A percentile compares a stretch with the other conserved stretches of the same genome.
phyloP scores from a whole-genome alignment of 2,329 filamentous ascomycete genomes.

The Diaporthe ilicicola region DNA sequence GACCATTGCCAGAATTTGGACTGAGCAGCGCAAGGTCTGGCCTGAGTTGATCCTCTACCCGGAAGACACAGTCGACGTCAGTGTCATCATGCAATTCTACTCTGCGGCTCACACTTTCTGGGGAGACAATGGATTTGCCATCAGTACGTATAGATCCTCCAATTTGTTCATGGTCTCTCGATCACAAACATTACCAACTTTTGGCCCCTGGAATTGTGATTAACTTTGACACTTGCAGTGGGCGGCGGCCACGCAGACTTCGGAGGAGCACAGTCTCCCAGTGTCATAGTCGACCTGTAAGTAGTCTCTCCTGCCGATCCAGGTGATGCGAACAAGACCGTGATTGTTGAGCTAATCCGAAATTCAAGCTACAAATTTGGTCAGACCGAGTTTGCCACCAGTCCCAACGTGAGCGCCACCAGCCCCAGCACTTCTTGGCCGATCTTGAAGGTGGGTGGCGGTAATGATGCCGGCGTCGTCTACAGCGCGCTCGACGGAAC shows the following conservation, averaged over 20 bases:
- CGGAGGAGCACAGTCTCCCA: constrained; percentile 27
- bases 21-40: constrained; percentile 28
- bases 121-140: constrained; percentile 27
- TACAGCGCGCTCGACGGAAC: constrained; percentile 25
- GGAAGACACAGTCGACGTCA: constrained; percentile 18
- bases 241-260: constrained; percentile 28
- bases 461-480: constrained; percentile 23
- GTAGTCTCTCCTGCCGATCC: not conserved
- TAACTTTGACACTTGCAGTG: not conserved
- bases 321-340: not conserved
- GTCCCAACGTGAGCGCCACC: constrained; percentile 9
- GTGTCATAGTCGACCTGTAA: constrained; percentile 27
- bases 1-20: constrained; percentile 27
- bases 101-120: constrained; percentile 25
- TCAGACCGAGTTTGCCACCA: constrained; percentile 10
- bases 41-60: constrained; percentile 29
- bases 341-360: not conserved
- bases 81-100: constrained; percentile 30
- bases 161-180: not conserved
- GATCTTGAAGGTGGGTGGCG: constrained; percentile 29
- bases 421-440: constrained; percentile 24
- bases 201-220: not conserved
- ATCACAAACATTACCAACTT: not conserved
- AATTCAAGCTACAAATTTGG: constrained; percentile 13
- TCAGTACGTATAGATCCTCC: constrained; percentile 14